These are phyloP conservation scores for Helianthus annuus DNA, from an alignment of 129 eudicot genomes.

Conservation along the genomic window HanXRQr2.0-SUNRISE NC_035439.2:84277101-84277600, in stretches of 20 bases:
- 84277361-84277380: background rate
- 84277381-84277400: constrained; percentile 1
- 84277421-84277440: constrained; percentile 38
- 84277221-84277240: background rate
- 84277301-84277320: background rate
- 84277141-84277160: no score
- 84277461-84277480: constrained; percentile 11
- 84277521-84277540: constrained; percentile 43
- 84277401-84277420: constrained; percentile 37
- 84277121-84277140: no score
- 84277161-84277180: no score
- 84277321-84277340: background rate
- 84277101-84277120: no score
- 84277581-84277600: constrained; percentile 40
- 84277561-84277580: constrained; percentile 32
- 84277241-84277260: background rate
- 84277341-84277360: background rate
- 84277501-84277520: constrained; percentile 47
- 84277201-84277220: background rate
- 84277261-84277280: background rate
- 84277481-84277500: constrained; percentile 29
- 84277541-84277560: constrained; percentile 37
- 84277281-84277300: background rate
- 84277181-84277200: background rate
- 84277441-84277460: constrained; percentile 37